Evolutionary conservation across 2,329 filamentous ascomycete species (phyloP), one percentile per base, ranked within the genome.

Genomic region (Fusarium torreyae): DNA sequence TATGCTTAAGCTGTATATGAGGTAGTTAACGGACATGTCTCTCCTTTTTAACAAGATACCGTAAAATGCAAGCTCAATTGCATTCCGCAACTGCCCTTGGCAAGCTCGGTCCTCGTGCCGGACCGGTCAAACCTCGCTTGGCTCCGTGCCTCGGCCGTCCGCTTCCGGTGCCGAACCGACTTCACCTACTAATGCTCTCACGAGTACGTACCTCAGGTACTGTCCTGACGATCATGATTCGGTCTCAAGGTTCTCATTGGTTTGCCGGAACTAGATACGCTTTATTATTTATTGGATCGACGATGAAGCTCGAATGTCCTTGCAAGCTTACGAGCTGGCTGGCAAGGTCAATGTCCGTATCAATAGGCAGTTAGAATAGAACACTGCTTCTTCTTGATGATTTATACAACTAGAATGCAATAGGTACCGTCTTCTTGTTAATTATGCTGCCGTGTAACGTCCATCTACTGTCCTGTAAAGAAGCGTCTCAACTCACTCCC

Each of bases 401-500:
- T 24, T 5, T 17, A 52, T 14, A 33, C 7, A 34, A 7, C 33
- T 40, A 7, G 36, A 28, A 43, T 15, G n/a, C 28, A 36, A 20
- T 43, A 66, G 31, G 61, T 24, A 22, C 17, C 22, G 17, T 45
- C 14, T 15, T 22, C 5, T 45, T 5, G 3, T 36, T 36, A 40
- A 61, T 15, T 6, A 55, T 39, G 39, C 24, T 44, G 24, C 14
- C 22, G 20, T 53, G 20, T 20, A 46, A 26, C 38, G 45, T 26
- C 14, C 45, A 33, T 57, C 49, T 72, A 71, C 33, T 59, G 50
- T 31, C 74, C 68, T 6, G 39, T 68, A 46, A 75, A 75, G 58
- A 76, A 65, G 36, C 72, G 64, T 57, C 65, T 63, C 54, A 75
- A 39, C 66, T 75, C 73, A 33, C 64, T 68, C 18, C 71, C 74